Evolutionary conservation across 2,329 filamentous ascomycete genomes (phyloP), one percentile per base, ranked within the genome.

Genomic region (Sporothrix mexicana): DNA sequence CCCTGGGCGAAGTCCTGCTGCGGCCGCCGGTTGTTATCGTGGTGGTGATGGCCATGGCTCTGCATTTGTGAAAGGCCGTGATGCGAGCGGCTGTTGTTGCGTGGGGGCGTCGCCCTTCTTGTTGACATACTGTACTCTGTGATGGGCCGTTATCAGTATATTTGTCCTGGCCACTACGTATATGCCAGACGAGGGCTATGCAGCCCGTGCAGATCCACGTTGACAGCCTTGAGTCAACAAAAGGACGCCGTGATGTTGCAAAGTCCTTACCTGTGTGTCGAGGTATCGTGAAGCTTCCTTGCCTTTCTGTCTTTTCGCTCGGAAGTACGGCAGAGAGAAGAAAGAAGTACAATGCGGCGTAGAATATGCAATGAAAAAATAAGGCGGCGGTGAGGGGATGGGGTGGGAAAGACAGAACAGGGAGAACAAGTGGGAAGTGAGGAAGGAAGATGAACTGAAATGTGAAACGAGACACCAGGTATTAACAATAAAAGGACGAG

Each of bases 1-100:
- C 69, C 68, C 36, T 72, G 73, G 0, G 74, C 74, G 71, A 71
- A 74, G 12, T 73, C 71, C 69, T 72, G 72, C 71, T 72, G 73
- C 2, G 71, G 72, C 17, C 71, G 73, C n/a, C 64, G 25, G 59
- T 36, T 59, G 30, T 64, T 23, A n/a, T 64, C 45, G 6, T 61
- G 68, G 25, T 70, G 41, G n/a, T 10, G n/a, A 20, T 30, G 20
- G 12, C 13, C 36, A 12, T 15, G 68, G n/a, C 8, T 17, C 10
- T 13, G 9, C 36, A 10, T 15, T 8, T 30, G 36, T 10, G n/a
- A 51, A 45, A 36, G 20, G 64, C n/a, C 17, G 36, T 30, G 20
- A 5, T 36, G 25, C 30, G 68, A 17, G 17, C 36, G 49, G 49
- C 51, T 36, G n/a, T 70, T 43, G 20, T 30, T 36, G 68, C 51